phyloP scores from a whole-genome alignment of 169 alveolate genomes.

The Babesia ovis region DNA sequence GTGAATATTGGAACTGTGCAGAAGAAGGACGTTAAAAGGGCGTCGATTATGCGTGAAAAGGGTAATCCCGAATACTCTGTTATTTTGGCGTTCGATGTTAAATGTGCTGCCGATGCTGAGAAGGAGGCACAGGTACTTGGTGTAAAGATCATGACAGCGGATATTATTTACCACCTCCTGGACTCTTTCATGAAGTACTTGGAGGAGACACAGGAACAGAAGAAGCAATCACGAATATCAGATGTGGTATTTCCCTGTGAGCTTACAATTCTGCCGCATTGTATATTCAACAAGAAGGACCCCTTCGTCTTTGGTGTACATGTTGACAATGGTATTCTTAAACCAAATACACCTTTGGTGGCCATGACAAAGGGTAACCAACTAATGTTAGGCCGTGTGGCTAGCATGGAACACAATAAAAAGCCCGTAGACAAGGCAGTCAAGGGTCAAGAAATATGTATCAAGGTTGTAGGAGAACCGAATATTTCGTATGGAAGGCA shows the following conservation, averaged over 20 bases:
- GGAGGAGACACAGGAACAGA: constrained; percentile 88
- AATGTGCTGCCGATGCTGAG: constrained; percentile 95
- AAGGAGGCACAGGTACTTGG: constrained; percentile 95
- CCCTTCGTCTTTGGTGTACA: constrained; percentile 96
- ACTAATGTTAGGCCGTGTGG: constrained; percentile 93
- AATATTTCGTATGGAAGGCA: constrained; percentile 93
- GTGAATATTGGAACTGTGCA: constrained; percentile 98
- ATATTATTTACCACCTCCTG: constrained; percentile 97
- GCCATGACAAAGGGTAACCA: constrained; percentile 86
- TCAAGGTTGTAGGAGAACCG: constrained; percentile 87
- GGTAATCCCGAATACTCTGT: constrained; percentile 94
- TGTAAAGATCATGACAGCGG: constrained; percentile 95
- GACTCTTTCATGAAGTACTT: constrained; percentile 94
- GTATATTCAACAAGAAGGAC: constrained; percentile 93
- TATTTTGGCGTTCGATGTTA: constrained; percentile 97
- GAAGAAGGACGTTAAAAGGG: constrained; percentile 96
- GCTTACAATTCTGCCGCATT: constrained; percentile 89
- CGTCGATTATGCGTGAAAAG: constrained; percentile 91
- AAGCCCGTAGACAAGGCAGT: constrained; percentile 91
- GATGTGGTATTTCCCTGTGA: constrained; percentile 96
- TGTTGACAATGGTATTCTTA: constrained; percentile 91
- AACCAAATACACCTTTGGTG: constrained; percentile 93
- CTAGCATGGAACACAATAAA: constrained; percentile 91
- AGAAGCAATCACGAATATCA: constrained; percentile 77
- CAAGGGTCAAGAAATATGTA: constrained; percentile 88